Conservation (phyloP, 2,329 filamentous ascomycete species). For the Penicillium sp. region DNA sequence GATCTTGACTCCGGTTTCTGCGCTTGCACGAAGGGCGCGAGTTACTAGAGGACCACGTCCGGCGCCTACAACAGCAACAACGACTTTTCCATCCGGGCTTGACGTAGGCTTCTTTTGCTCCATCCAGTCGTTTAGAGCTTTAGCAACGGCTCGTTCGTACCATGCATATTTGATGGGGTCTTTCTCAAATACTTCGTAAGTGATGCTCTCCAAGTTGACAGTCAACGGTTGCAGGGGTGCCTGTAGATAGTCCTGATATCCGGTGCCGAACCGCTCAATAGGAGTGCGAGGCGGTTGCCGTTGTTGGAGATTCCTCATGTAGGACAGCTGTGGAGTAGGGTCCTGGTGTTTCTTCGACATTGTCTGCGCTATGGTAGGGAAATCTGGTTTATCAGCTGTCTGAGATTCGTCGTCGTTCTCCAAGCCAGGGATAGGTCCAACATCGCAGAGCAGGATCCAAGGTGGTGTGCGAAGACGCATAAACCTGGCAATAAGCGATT, state of each 20-base stretch:
- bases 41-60: slow-evolving; percentile 90
- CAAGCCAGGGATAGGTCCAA: slow-evolving; percentile 52
- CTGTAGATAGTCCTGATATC: slow-evolving; percentile 91
- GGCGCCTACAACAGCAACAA: slow-evolving; percentile 89
- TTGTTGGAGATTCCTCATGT: slow-evolving; percentile 77
- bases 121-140: slow-evolving; percentile 77
- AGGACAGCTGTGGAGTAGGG: slow-evolving; percentile 66
- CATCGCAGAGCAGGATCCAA: slow-evolving; percentile 58
- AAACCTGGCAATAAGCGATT: slow-evolving; percentile 54
- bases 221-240: slow-evolving; percentile 90
- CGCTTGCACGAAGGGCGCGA: slow-evolving; percentile 75
- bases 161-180: slow-evolving; percentile 97
- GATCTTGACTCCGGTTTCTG: slow-evolving; percentile 69
- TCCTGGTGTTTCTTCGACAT: slow-evolving; percentile 51
- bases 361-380: slow-evolving; percentile 69
- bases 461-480: slow-evolving; percentile 56
- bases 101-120: slow-evolving; percentile 69
- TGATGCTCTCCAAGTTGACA: slow-evolving; percentile 94
- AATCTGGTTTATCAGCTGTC: slow-evolving; percentile 38
- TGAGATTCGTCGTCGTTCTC: slow-evolving; percentile 22
- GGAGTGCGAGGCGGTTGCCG: slow-evolving; percentile 66
- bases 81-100: slow-evolving; percentile 65
- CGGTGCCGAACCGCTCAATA: slow-evolving; percentile 64
- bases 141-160: slow-evolving; percentile 80
- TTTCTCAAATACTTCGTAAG: slow-evolving; percentile 97